Conservation (phyloP, 345 rosid genomes). For the Salix caprea region DNA sequence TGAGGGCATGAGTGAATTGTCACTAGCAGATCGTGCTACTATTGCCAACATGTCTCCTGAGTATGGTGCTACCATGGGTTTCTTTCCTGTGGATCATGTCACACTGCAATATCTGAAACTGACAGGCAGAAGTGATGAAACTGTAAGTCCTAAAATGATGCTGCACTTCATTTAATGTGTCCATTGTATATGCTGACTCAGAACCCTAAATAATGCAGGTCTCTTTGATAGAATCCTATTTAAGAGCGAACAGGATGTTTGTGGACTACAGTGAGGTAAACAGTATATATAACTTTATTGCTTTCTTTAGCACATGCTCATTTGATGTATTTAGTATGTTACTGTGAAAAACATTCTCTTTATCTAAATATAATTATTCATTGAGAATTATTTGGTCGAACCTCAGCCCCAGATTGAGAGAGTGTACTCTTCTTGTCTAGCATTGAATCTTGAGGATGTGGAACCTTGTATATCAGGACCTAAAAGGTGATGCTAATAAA, state of each 20-base stretch:
- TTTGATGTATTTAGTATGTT: constrained; percentile 2
- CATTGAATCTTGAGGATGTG: constrained; percentile 67
- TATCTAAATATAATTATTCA: not conserved
- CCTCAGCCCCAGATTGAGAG: constrained; percentile 55
- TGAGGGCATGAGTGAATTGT: constrained; percentile 80
- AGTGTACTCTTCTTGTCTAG: constrained; percentile 63
- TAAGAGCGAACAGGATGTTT: constrained; percentile 88
- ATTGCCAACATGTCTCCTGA: constrained; percentile 98
- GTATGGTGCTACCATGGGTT: constrained; percentile 98
- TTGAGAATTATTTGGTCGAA: constrained; percentile 10
- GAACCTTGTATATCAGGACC: constrained; percentile 92
- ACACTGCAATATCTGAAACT: constrained; percentile 79
- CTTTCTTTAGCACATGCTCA: not conserved
- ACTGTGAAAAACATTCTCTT: not conserved
- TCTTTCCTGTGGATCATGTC: constrained; percentile 94
- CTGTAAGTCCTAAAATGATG: constrained; percentile 31
- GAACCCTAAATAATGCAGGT: constrained; percentile 38
- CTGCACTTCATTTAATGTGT: not conserved
- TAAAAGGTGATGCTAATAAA: constrained; percentile 45
- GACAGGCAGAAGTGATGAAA: constrained; percentile 81
- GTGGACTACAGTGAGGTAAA: constrained; percentile 83
- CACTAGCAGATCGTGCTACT: constrained; percentile 95
- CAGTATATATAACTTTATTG: not conserved
- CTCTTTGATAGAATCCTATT: constrained; percentile 75
- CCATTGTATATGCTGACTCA: constrained; percentile 14